Conservation (phyloP, 1,284 basidiomycete genomes). For the Xerocomus minutiporus region DNA sequence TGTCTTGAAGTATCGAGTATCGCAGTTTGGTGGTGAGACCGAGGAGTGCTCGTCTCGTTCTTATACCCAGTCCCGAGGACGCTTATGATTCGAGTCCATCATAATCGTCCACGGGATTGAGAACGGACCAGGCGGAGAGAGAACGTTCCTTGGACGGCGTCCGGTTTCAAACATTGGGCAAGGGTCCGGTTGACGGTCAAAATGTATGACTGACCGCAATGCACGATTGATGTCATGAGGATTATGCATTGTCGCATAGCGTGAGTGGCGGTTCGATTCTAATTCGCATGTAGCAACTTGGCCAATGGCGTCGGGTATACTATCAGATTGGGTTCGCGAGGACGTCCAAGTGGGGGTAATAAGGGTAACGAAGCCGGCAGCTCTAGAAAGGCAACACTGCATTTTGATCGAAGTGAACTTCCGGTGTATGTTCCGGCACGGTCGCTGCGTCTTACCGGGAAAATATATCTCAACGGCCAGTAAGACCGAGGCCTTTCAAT, state of each 20-base stretch:
- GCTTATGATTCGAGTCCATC: not conserved
- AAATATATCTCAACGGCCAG: not conserved
- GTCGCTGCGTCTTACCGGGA: not conserved
- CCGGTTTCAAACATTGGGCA: not conserved
- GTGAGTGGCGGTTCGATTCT: not conserved
- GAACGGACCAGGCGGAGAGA: not conserved
- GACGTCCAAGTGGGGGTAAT: not conserved
- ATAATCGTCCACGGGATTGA: not conserved
- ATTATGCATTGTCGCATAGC: not conserved
- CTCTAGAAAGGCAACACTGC: constrained; percentile 14
- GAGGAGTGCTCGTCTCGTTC: not conserved
- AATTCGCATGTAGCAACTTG: not conserved
- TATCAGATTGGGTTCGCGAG: not conserved
- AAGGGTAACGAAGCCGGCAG: not conserved
- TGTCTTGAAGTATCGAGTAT: not conserved
- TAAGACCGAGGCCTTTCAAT: not conserved
- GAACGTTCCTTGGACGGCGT: constrained; percentile 10
- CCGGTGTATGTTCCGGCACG: constrained; percentile 9
- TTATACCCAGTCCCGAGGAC: constrained; percentile 12
- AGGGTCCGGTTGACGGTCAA: not conserved
- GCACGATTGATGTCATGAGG: not conserved
- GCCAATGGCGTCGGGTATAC: not conserved
- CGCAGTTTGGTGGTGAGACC: not conserved
- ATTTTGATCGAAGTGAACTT: not conserved
- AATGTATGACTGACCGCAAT: not conserved